Percentiles rank a stretch among this genome's conserved stretches.
phyloP scores from a whole-genome alignment of 2,329 filamentous ascomycete genomes.

The Paradendryphiella salina region DNA sequence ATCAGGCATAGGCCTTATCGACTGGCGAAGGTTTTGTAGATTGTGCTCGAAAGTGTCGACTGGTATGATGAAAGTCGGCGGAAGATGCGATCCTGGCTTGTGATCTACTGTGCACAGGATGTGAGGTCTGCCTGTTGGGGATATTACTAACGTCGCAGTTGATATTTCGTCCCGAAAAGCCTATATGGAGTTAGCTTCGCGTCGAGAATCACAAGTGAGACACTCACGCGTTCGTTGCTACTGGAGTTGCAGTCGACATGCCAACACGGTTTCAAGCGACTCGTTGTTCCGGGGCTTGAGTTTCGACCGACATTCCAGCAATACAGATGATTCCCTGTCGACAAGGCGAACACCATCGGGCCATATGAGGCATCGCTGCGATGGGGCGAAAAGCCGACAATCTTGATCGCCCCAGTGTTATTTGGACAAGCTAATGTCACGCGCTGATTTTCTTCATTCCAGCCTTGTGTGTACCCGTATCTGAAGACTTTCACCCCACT shows the following conservation, averaged over 20 bases:
- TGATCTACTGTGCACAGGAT: slow-evolving; percentile 27
- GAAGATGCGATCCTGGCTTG: slow-evolving; percentile 18
- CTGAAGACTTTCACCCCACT: slow-evolving; percentile 26
- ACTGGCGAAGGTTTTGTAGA: background rate
- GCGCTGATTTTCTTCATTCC: slow-evolving; percentile 14
- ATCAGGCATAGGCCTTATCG: slow-evolving; percentile 15
- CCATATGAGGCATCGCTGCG: slow-evolving; percentile 2
- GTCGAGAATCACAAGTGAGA: too few relatives aligned
- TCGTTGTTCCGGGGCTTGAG: background rate
- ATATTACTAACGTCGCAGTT: slow-evolving; percentile 18
- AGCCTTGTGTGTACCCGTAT: slow-evolving; percentile 14
- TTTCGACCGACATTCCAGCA: slow-evolving; percentile 20
- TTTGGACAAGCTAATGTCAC: slow-evolving; percentile 17
- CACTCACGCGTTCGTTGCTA: slow-evolving; percentile 18
- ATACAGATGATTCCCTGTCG: slow-evolving; percentile 20
- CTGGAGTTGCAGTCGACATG: slow-evolving; percentile 14
- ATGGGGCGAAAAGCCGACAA: slow-evolving; percentile 23
- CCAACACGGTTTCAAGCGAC: slow-evolving; percentile 9
- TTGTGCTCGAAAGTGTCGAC: slow-evolving; percentile 8
- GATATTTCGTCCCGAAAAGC: slow-evolving; percentile 21
- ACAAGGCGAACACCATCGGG: slow-evolving; percentile 21
- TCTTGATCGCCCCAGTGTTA: slow-evolving; percentile 19
- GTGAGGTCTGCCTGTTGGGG: slow-evolving; percentile 18
- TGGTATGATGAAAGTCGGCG: slow-evolving; percentile 23
- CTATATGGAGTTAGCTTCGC: slow-evolving; percentile 14